Base-by-base conservation (phyloP, 2,329 filamentous ascomycete species). In the Claviceps quebecensis region DNA sequence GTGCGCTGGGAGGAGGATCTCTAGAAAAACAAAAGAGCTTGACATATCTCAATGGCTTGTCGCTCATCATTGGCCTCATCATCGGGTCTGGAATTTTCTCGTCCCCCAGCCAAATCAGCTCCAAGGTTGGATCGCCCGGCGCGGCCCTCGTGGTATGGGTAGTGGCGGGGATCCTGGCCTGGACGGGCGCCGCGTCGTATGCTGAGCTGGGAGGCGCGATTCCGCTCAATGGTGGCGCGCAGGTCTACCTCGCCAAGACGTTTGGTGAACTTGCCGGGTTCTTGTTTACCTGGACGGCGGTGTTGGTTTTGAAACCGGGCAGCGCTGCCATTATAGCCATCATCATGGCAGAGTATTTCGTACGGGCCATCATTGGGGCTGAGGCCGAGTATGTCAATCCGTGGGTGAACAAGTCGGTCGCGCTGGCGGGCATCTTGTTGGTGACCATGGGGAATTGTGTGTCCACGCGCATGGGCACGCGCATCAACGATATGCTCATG, bases 81-180 rank as follows among this genome's bases (percentile, higher is more conserved):
- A 97, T 98, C 62, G 93, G 93, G 3, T 94, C 87, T 23, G 93
- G 91, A 14, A 96, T 98, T 61, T 98, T 97, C 69, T 94, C 88
- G 3, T 94, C 88, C 22, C 91, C 91, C 0, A 89, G 87, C 51
- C 87, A 95, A 64, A 91, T 98, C 60, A 95, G 93, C 67, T 78
- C 79, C 51, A 94, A 94, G 64, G 88, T 87, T 38, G 93, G 91
- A 9, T 96, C 90, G 29, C 87, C 90, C 0, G 93, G 90, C 48
- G 91, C 90, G 16, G 83, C 90, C 1, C 71, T 98, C 48, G 76
- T 96, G n/a, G 83, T 96, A 4, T 98, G 91, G 91, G 75, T 81
- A 1, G 80, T 97, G 43, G 90, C 91, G 2, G 91, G 91, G n/a
- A 64, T 96, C 19, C 72, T 98, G 55, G 91, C 91, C 1, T 98